phyloP scores from a whole-genome alignment of 345 rosid genomes.

The Reutealis trisperma region DNA sequence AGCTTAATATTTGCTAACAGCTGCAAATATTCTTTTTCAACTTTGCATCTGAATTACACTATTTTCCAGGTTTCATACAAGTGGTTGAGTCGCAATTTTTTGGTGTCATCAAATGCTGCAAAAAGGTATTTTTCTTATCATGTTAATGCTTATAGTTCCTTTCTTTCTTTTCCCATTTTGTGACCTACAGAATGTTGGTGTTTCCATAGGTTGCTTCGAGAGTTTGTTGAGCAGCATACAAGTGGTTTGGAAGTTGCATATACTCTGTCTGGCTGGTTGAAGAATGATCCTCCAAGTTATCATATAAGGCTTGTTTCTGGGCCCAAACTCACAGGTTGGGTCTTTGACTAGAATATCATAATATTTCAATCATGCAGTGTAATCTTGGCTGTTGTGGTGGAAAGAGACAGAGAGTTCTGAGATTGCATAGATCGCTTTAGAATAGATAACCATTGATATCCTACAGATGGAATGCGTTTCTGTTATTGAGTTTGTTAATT shows the following conservation, averaged over 20 bases:
- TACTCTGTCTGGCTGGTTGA: conserved; percentile 80
- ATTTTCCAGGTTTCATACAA: conserved; percentile 85
- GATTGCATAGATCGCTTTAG: neutral
- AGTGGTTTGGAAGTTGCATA: conserved; percentile 67
- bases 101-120: conserved; percentile 68
- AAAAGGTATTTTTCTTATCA: conserved; percentile 52
- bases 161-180: conserved; percentile 1
- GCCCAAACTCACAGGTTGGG: conserved; percentile 69
- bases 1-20: neutral
- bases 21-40: neutral
- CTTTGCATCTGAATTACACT: conserved; percentile 6
- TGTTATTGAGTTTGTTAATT: neutral
- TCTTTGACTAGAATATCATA: conserved; percentile 7
- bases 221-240: conserved; percentile 63
- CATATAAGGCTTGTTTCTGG: conserved; percentile 65
- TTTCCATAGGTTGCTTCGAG: conserved; percentile 67
- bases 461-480: neutral
- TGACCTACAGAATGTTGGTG: neutral
- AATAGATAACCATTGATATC: neutral
- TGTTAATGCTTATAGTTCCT: neutral
- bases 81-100: conserved; percentile 91
- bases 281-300: conserved; percentile 57
- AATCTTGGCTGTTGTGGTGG: neutral
- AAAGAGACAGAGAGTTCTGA: neutral
- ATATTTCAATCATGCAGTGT: neutral